Conservation (phyloP, 1,284 basidiomycete species). For the Austroboletus novae-zelandiae region DNA sequence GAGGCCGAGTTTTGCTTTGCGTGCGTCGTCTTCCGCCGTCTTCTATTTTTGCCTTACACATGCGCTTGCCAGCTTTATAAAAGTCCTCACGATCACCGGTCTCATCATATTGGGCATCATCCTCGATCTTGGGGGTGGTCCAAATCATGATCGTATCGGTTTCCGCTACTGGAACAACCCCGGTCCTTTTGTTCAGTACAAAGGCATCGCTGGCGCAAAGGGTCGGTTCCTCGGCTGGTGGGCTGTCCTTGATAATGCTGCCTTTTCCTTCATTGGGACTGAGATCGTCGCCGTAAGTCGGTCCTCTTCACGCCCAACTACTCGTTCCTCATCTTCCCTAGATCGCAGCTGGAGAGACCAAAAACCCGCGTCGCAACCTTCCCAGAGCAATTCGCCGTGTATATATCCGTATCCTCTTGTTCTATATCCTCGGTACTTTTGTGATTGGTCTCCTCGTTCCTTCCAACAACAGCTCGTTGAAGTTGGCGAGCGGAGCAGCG, state of each 20-base stretch:
- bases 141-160: conserved; percentile 48
- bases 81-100: conserved; percentile 59
- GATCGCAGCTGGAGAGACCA: conserved; percentile 66
- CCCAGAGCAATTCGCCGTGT: conserved; percentile 63
- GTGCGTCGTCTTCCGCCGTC: conserved; percentile 23
- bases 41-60: background rate
- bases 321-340: conserved; percentile 18
- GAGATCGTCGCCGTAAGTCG: conserved; percentile 73
- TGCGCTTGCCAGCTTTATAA: conserved; percentile 47
- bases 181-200: conserved; percentile 51
- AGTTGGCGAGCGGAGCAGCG: conserved; percentile 46
- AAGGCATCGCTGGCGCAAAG: conserved; percentile 42
- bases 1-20: conserved; percentile 58
- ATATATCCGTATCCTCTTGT: conserved; percentile 65
- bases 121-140: conserved; percentile 60
- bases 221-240: conserved; percentile 56
- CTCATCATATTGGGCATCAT: conserved; percentile 42
- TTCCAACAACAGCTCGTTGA: conserved; percentile 48
- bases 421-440: conserved; percentile 55
- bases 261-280: conserved; percentile 74
- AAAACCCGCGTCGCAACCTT: conserved; percentile 51
- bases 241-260: conserved; percentile 56
- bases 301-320: background rate
- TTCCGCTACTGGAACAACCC: conserved; percentile 56
- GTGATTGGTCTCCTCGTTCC: conserved; percentile 68